Conservation (phyloP, 2,329 filamentous ascomycete genomes). For the Phyllosticta citrichinensis region DNA sequence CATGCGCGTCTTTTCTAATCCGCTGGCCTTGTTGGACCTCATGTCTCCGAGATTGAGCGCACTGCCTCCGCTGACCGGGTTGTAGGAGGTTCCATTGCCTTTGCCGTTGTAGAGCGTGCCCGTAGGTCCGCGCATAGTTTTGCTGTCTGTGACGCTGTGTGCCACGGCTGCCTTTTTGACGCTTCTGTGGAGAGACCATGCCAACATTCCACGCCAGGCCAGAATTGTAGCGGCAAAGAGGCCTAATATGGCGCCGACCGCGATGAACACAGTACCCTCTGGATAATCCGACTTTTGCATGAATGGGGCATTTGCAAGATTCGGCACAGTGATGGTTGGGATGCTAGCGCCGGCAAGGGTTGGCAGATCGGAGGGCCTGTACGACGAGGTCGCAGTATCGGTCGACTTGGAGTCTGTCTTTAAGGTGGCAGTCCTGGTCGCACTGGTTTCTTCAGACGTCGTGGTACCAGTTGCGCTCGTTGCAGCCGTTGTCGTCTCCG, state of each 20-base stretch:
- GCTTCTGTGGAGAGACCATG: constrained; percentile 83
- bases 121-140: constrained; percentile 40
- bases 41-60: constrained; percentile 48
- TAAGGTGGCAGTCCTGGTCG: constrained; percentile 15
- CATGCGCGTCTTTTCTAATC: constrained; percentile 19
- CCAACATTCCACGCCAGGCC: constrained; percentile 77
- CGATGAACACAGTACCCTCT: constrained; percentile 93
- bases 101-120: constrained; percentile 41
- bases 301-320: constrained; percentile 75
- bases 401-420: constrained; percentile 9
- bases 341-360: constrained; percentile 48
- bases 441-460: constrained; percentile 15
- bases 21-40: constrained; percentile 22
- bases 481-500: constrained; percentile 12
- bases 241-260: constrained; percentile 78
- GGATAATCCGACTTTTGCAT: constrained; percentile 81
- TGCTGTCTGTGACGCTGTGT: constrained; percentile 60
- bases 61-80: constrained; percentile 31
- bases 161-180: constrained; percentile 76
- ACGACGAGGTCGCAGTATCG: constrained; percentile 12
- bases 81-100: constrained; percentile 12
- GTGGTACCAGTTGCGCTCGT: constrained; percentile 9
- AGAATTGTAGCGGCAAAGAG: constrained; percentile 74
- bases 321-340: constrained; percentile 67
- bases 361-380: constrained; percentile 36